These are phyloP conservation scores for Cryphonectria carpinicola DNA, from an alignment of 2,329 filamentous ascomycete species.

Conservation along the genomic window DNA sequence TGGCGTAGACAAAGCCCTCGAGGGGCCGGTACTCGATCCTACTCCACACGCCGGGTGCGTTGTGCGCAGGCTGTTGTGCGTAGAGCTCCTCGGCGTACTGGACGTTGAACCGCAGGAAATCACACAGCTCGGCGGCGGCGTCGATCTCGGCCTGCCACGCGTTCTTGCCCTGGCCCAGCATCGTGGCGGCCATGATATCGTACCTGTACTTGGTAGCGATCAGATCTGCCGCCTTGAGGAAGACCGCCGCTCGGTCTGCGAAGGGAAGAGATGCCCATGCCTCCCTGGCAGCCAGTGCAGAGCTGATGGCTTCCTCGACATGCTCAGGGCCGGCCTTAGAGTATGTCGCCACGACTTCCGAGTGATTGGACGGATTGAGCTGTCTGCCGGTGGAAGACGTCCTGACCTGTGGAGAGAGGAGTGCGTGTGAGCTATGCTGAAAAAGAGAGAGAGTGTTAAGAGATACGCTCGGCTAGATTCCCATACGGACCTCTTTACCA, in stretches of 20 bases:
- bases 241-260: conserved; percentile 86
- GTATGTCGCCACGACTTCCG: conserved; percentile 77
- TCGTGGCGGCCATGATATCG: conserved; percentile 93
- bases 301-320: conserved; percentile 78
- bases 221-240: conserved; percentile 93
- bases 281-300: conserved; percentile 82
- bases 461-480: background rate
- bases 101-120: conserved; percentile 94
- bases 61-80: conserved; percentile 81
- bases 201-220: conserved; percentile 92
- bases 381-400: conserved; percentile 70
- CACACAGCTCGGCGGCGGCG: conserved; percentile 85
- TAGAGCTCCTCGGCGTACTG: conserved; percentile 93
- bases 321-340: conserved; percentile 78
- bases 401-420: conserved; percentile 58
- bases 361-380: conserved; percentile 81
- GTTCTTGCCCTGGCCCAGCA: conserved; percentile 97
- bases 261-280: conserved; percentile 88
- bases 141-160: conserved; percentile 99
- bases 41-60: conserved; percentile 88
- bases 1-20: conserved; percentile 93
- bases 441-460: background rate
- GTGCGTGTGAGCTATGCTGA: conserved; percentile 14
- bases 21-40: conserved; percentile 86
- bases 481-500: conserved; percentile 70